Base-by-base conservation (phyloP, 1,284 basidiomycete genomes). In the Mrakiaceae sp. region DNA sequence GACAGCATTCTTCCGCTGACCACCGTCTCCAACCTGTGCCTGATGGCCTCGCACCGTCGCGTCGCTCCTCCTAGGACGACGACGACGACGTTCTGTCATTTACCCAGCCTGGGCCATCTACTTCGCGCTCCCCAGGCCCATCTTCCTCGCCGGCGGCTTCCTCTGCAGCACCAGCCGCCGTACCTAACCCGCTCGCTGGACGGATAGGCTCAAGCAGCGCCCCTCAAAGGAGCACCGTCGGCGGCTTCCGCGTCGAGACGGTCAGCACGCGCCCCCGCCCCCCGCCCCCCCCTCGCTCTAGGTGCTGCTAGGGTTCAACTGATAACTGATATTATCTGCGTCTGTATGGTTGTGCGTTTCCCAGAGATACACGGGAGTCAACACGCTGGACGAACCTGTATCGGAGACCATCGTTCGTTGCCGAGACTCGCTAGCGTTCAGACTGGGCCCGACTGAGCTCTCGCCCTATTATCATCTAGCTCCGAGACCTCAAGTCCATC, bases 341-440 rank as follows among this genome's bases (percentile, higher is more conserved):
- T 51, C 49, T 11, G 11, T 51, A 11, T 51, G 49, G n/a, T 51
- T 51, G 11, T 51, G 49, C 27, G 14, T 57, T 1, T 39, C 14
- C 3, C 54, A 66, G 65, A 60, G 65, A 11, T 66, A 66, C 54
- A 66, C 65, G 5, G 65, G 64, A 39, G 61, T 60, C 12, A 87
- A 92, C 71, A 95, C 93, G 0, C 81, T 97, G 42, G 93, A 96
- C 72, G 93, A 97, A 74, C 91, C 93, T 0, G 83, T 96, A 12
- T 83, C 84, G 7, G 82, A 83, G 16, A 96, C 93, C 0, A 92
- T 97, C 69, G 93, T 94, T 70, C 70, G 88, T 79, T 39, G 42
- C 52, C 27, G 50, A 11, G 39, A 14, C 58, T 51, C 11, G 51
- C 1, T 42, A 53, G 11, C 5, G 52, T 44, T 8, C 43, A 5